phyloP scores from a whole-genome alignment of 2,329 filamentous ascomycete species.

The Mollisiaceae sp. region DNA sequence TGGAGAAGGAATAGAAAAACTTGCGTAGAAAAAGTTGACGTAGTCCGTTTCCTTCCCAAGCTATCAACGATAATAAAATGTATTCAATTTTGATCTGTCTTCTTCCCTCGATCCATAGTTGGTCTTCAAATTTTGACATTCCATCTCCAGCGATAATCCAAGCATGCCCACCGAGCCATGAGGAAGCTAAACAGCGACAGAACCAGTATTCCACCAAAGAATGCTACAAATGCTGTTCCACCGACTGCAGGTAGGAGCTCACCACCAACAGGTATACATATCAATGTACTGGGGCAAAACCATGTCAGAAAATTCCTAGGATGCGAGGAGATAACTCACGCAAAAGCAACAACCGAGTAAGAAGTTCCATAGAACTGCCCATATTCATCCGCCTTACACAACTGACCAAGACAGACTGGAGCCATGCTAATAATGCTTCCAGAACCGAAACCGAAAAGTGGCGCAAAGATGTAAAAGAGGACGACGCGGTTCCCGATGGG shows the following conservation, averaged over 20 bases:
- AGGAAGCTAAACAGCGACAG: conserved; percentile 35
- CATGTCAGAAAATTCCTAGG: not conserved
- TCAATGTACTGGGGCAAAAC: conserved; percentile 28
- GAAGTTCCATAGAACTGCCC: conserved; percentile 40
- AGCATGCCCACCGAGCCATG: conserved; percentile 40
- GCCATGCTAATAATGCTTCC: conserved; percentile 41
- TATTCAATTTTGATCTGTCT: too few species aligned
- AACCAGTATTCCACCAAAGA: conserved; percentile 38
- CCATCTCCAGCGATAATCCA: conserved; percentile 40
- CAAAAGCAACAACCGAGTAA: conserved; percentile 39
- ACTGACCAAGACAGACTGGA: conserved; percentile 39
- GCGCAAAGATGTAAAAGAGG: conserved; percentile 39
- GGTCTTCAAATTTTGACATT: conserved; percentile 33
- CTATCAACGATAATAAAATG: too few species aligned
- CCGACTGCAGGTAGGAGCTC: conserved; percentile 35
- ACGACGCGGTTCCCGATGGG: conserved; percentile 33
- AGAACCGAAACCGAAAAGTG: conserved; percentile 40
- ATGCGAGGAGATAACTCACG: conserved; percentile 33
- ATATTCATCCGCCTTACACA: conserved; percentile 40
- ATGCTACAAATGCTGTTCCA: conserved; percentile 33
- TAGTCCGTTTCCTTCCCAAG: too few species aligned
- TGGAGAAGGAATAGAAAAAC: not conserved
- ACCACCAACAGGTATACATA: conserved; percentile 39
- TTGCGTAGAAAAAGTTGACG: not conserved
- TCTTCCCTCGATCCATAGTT: too few species aligned